Evolutionary conservation across 1,139 yeast species (phyloP).

Genomic region (Magnusiomyces clavatus): DNA sequence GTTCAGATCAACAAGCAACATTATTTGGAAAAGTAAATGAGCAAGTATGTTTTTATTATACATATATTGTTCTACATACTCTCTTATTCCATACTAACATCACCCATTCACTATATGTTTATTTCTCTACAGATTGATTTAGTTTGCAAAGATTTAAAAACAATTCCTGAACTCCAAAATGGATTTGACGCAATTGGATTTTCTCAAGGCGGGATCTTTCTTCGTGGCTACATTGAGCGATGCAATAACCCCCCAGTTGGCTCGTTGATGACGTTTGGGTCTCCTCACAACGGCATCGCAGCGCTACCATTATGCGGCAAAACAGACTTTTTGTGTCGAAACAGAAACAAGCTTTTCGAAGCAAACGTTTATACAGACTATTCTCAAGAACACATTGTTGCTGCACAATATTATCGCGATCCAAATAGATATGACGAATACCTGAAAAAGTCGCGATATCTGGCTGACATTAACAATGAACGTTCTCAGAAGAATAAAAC

Average conservation of each 20-base stretch:
- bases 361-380: constrained; percentile 53
- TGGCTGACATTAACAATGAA: constrained; percentile 68
- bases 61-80: constrained; percentile 21
- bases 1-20: constrained; percentile 47
- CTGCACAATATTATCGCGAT: constrained; percentile 70
- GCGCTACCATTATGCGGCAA: constrained; percentile 58
- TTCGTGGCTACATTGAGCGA: constrained; percentile 56
- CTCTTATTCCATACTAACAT: constrained; percentile 21
- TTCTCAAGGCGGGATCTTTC: constrained; percentile 75
- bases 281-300: constrained; percentile 73
- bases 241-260: constrained; percentile 44
- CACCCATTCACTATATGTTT: no score
- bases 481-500: constrained; percentile 21
- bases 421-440: constrained; percentile 41
- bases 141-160: constrained; percentile 39
- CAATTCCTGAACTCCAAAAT: constrained; percentile 36
- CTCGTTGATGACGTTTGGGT: constrained; percentile 64
- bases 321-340: constrained; percentile 55
- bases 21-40: constrained; percentile 54
- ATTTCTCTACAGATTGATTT: constrained; percentile 21
- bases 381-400: constrained; percentile 51
- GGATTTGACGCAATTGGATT: constrained; percentile 76
- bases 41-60: constrained; percentile 31
- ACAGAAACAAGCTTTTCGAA: constrained; percentile 48
- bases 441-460: constrained; percentile 43